Base-by-base conservation (phyloP, 192 early-diverging fungal species). In the Umbelopsis vinacea region DNA sequence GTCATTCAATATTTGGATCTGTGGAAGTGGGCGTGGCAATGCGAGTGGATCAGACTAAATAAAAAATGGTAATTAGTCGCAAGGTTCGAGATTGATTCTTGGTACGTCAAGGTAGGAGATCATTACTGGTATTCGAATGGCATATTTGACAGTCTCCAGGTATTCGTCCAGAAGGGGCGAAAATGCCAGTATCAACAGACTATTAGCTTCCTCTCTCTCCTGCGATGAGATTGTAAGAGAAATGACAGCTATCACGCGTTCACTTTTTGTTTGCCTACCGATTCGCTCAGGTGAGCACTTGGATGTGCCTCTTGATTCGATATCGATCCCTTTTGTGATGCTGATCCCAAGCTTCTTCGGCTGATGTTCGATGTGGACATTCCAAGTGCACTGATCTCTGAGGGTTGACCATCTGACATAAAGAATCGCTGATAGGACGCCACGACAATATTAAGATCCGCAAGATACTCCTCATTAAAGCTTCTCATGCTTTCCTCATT, bases 1-100 rank as follows among this genome's bases (percentile, higher is more conserved):
- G 23, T 55, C 38, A 37, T 78, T 71, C 24, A 85, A 63, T 10
- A 84, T 77, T 46, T 71, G 75, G 52, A 85, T 70, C 40, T 79
- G 79, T 26, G 60, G 40, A 6, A 74, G 70, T 23, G 82, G 77
- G 2, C 69, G 69, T 6, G 81, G 75, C 9, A 74, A 23, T 21
- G 75, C 60, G 11, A 76, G 69, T 24, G 82, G 72, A 38, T 82
- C 78, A 21, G 79, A 53, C 83, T 84, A 26, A 4, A 60, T 9
- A 19, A 15, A 47, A 55, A 26, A 17, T 37, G 37, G 12, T 46
- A 77, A 48, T 24, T 70, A 9, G 14, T 19, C 6, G 38, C 29
- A 66, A 66, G 21, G 15, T 66, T 8, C 9, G 26, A 45, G 7
- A 38, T 67, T 67, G 37, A 46, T 43, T 35, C 12, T 6, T 14